Percentiles rank a stretch among this genome's conserved stretches.
Evolutionary conservation across 2,329 filamentous ascomycete genomes (phyloP).

Genomic region (Fusarium concolor): DNA sequence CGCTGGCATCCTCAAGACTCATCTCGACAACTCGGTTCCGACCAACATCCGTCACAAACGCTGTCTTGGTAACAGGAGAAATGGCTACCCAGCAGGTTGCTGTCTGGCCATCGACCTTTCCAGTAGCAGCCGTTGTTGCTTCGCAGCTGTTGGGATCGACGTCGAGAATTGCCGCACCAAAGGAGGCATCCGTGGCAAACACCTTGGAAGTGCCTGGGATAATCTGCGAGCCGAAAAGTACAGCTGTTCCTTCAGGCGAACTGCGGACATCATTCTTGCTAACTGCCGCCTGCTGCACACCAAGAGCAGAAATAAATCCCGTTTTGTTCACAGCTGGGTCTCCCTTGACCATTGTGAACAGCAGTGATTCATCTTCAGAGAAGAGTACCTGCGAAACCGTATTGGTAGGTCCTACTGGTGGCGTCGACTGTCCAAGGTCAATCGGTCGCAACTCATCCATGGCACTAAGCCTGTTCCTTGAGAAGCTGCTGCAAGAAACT

Average conservation of each 20-base stretch:
- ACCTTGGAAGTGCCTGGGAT: slow-evolving; percentile 59
- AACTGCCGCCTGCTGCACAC: slow-evolving; percentile 49
- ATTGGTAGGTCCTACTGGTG: slow-evolving; percentile 67
- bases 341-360: slow-evolving; percentile 71
- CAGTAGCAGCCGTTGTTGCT: slow-evolving; percentile 52
- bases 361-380: slow-evolving; percentile 61
- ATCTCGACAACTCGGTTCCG: slow-evolving; percentile 68
- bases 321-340: slow-evolving; percentile 65
- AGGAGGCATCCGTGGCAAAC: slow-evolving; percentile 69
- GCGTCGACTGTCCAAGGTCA: slow-evolving; percentile 66
- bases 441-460: slow-evolving; percentile 62
- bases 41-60: slow-evolving; percentile 69
- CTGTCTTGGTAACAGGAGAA: slow-evolving; percentile 59
- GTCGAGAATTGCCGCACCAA: slow-evolving; percentile 64
- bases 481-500: slow-evolving; percentile 58
- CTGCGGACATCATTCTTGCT: slow-evolving; percentile 49
- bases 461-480: slow-evolving; percentile 51
- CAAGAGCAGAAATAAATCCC: slow-evolving; percentile 66
- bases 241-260: slow-evolving; percentile 66
- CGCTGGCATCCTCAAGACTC: slow-evolving; percentile 59
- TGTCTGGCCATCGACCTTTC: slow-evolving; percentile 61
- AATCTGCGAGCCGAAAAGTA: slow-evolving; percentile 65
- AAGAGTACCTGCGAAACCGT: slow-evolving; percentile 72
- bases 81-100: slow-evolving; percentile 70
- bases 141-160: slow-evolving; percentile 50